A percentile compares a stretch with the other conserved stretches of the same genome.
phyloP scores from a whole-genome alignment of 768 basidiomycete species.

The Paxillus rubicundulus region DNA sequence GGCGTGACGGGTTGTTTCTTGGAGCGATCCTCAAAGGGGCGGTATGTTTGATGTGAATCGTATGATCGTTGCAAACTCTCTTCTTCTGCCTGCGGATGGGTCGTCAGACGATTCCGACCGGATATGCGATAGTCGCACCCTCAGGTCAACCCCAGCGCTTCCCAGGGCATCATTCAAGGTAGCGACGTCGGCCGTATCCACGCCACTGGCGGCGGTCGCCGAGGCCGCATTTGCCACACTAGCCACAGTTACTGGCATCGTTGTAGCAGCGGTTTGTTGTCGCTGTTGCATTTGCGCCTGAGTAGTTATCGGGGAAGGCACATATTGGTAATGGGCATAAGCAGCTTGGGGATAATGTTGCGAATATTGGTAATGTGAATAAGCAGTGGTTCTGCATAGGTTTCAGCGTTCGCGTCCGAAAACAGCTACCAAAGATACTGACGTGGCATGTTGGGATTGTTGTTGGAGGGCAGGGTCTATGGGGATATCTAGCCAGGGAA shows the following conservation, averaged over 20 bases:
- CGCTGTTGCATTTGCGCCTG: constrained; percentile 34
- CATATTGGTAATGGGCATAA: constrained; percentile 45
- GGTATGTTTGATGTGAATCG: constrained; percentile 60
- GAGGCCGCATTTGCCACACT: constrained; percentile 21
- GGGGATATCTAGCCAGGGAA: constrained; percentile 47
- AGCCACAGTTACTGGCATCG: constrained; percentile 11
- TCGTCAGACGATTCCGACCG: neutral
- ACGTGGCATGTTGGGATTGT: constrained; percentile 48
- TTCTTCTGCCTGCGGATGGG: constrained; percentile 70
- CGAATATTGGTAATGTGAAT: constrained; percentile 47
- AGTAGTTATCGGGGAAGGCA: constrained; percentile 28
- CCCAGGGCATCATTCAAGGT: constrained; percentile 83
- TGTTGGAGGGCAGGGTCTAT: constrained; percentile 70
- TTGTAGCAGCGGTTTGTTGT: constrained; percentile 17
- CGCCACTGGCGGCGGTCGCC: constrained; percentile 30
- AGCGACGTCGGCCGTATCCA: constrained; percentile 71
- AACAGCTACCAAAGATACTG: constrained; percentile 16
- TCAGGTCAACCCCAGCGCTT: constrained; percentile 84
- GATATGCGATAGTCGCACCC: constrained; percentile 42
- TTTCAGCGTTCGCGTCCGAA: constrained; percentile 4
- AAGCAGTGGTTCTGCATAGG: constrained; percentile 41
- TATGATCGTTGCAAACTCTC: constrained; percentile 70
- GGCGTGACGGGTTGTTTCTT: constrained; percentile 72
- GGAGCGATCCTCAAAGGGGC: constrained; percentile 73
- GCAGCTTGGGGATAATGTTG: constrained; percentile 37